Evolutionary conservation across 2,329 filamentous ascomycete genomes (phyloP).

Genomic region (Aureobasidium sp.): DNA sequence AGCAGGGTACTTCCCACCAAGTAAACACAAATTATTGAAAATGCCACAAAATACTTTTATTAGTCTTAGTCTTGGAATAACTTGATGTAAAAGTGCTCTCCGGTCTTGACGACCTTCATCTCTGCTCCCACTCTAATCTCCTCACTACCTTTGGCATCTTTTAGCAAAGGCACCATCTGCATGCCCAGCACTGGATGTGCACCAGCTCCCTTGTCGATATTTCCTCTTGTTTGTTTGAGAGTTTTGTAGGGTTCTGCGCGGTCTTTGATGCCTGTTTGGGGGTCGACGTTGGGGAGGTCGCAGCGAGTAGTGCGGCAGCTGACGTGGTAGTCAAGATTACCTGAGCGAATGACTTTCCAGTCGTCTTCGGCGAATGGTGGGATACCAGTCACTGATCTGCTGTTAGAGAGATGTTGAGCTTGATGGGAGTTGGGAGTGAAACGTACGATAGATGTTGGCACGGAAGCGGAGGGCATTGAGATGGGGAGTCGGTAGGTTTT

Average conservation of each 20-base stretch:
- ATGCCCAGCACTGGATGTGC: conserved; percentile 27
- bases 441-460: conserved; percentile 60
- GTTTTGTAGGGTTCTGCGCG: conserved; percentile 26
- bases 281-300: conserved; percentile 64
- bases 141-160: conserved; percentile 30
- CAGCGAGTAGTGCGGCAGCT: conserved; percentile 61
- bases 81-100: conserved; percentile 24
- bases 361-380: conserved; percentile 60
- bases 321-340: conserved; percentile 39
- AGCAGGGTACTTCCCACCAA: too few species aligned
- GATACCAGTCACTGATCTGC: conserved; percentile 48
- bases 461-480: conserved; percentile 59
- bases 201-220: conserved; percentile 25
- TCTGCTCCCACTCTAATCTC: conserved; percentile 25
- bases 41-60: not conserved
- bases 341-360: conserved; percentile 56
- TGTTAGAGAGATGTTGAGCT: not conserved
- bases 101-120: conserved; percentile 32
- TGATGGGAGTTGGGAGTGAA: not conserved
- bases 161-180: conserved; percentile 26
- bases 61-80: conserved; percentile 10
- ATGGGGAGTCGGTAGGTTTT: conserved; percentile 21
- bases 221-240: conserved; percentile 22
- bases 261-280: conserved; percentile 43
- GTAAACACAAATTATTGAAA: too few species aligned